Percentiles rank a stretch among this genome's conserved stretches.
Conservation (phyloP, 306 rosid species). For the Dryas octopetala region DNA sequence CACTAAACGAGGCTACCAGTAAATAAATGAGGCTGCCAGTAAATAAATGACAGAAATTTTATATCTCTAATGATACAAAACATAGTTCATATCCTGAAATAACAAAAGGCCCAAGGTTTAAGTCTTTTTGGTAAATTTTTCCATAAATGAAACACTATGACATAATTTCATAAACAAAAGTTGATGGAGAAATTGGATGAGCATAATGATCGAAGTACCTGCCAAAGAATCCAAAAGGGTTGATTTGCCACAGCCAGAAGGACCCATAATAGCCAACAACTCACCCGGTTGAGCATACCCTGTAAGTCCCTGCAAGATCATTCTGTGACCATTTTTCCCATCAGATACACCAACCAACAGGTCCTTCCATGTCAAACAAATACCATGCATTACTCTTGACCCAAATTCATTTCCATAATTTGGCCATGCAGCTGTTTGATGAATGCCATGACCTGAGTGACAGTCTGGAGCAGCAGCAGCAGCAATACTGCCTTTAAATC, state of each 20-base stretch:
- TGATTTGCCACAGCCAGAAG: slow-evolving; percentile 72
- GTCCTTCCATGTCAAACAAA: slow-evolving; percentile 37
- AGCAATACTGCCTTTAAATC: not conserved
- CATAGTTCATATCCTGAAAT: too few species aligned
- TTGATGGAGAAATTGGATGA: too few species aligned
- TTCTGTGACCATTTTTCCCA: slow-evolving; percentile 18
- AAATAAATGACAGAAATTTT: too few species aligned
- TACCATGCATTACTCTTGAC: not conserved
- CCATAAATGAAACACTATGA: too few species aligned
- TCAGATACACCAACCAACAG: slow-evolving; percentile 31
- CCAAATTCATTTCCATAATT: not conserved
- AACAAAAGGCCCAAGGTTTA: too few species aligned
- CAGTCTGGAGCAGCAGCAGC: not conserved
- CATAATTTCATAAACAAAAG: too few species aligned
- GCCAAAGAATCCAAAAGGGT: slow-evolving; percentile 73
- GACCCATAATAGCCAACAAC: slow-evolving; percentile 77
- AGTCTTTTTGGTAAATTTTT: too few species aligned
- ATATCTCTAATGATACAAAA: too few species aligned
- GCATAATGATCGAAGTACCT: slow-evolving; percentile 24
- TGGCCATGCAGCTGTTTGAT: not conserved
- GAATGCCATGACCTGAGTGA: not conserved
- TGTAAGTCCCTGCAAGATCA: slow-evolving; percentile 37
- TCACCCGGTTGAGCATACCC: slow-evolving; percentile 65
- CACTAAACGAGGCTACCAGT: too few species aligned
- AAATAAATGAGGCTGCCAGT: too few species aligned